phyloP scores from a whole-genome alignment of 2,329 filamentous ascomycete genomes.

The Fusarium nurragi region DNA sequence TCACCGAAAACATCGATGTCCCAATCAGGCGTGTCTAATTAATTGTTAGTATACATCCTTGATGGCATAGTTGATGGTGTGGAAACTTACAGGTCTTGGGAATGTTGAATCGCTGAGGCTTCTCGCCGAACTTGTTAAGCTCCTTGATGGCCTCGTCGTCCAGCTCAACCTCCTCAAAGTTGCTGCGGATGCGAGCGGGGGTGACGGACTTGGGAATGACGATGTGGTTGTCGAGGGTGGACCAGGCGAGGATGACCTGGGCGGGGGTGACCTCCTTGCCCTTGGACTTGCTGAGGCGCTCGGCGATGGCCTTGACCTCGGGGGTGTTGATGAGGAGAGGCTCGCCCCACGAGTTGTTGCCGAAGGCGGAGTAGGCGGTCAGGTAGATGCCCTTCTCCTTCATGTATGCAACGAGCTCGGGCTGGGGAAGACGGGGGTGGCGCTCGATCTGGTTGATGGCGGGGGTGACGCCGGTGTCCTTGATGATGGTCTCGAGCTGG shows the following conservation, averaged over 20 bases:
- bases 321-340: conserved; percentile 68
- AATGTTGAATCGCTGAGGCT: conserved; percentile 56
- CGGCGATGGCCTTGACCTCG: conserved; percentile 65
- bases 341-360: conserved; percentile 55
- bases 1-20: conserved; percentile 66
- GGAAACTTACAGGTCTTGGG: conserved; percentile 53
- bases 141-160: conserved; percentile 66
- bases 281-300: conserved; percentile 51
- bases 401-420: conserved; percentile 67
- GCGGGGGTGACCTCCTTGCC: conserved; percentile 54
- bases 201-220: conserved; percentile 82
- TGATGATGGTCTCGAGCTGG: conserved; percentile 64
- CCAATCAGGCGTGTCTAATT: conserved; percentile 62
- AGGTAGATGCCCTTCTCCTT: conserved; percentile 70
- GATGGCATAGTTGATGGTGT: neutral
- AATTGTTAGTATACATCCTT: conserved; percentile 3
- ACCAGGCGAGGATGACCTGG: conserved; percentile 66
- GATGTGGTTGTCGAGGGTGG: conserved; percentile 67
- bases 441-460: conserved; percentile 77
- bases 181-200: conserved; percentile 71
- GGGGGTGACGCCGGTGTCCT: conserved; percentile 64
- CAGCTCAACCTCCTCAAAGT: conserved; percentile 75
- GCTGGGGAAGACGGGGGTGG: conserved; percentile 69
- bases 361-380: conserved; percentile 71
- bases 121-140: conserved; percentile 69